These are phyloP conservation scores for Cadophora sp. DNA, from an alignment of 2,329 filamentous ascomycete species.

Conservation along the genomic window DNA sequence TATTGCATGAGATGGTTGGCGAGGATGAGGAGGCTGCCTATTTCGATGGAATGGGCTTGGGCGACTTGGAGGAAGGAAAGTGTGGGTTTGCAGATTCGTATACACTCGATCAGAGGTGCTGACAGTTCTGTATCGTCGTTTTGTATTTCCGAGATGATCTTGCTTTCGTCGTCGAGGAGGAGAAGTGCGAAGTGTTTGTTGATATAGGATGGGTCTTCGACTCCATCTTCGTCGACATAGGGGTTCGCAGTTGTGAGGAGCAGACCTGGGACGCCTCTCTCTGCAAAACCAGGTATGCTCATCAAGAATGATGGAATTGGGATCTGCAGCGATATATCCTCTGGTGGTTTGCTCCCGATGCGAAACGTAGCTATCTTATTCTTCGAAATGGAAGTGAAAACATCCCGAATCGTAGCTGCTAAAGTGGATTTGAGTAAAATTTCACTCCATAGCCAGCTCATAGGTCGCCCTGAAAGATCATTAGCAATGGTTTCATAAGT, in stretches of 20 bases:
- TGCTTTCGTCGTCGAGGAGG: constrained; percentile 81
- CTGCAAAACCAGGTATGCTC: constrained; percentile 72
- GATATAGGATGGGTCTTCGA: constrained; percentile 70
- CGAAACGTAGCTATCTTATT: constrained; percentile 87
- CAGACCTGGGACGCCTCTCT: constrained; percentile 74
- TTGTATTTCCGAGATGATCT: constrained; percentile 76
- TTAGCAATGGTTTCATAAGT: constrained; percentile 22
- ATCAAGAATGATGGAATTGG: constrained; percentile 70
- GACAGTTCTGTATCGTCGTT: constrained; percentile 78
- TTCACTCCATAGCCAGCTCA: constrained; percentile 72
- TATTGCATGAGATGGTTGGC: constrained; percentile 95
- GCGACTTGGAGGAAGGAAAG: constrained; percentile 75
- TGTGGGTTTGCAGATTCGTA: constrained; percentile 74
- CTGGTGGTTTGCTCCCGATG: constrained; percentile 64
- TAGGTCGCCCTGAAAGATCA: constrained; percentile 47
- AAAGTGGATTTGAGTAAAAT: constrained; percentile 77
- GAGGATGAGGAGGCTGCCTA: constrained; percentile 83
- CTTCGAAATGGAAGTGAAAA: constrained; percentile 81
- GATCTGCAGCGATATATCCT: constrained; percentile 70
- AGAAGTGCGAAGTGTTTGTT: constrained; percentile 89
- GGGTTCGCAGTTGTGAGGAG: constrained; percentile 90
- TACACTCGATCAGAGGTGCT: constrained; percentile 80
- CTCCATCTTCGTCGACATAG: constrained; percentile 70
- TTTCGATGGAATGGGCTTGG: constrained; percentile 73
- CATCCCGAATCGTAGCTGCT: constrained; percentile 80